Evolutionary conservation across 2,329 filamentous ascomycete species (phyloP).

Genomic region (Neurospora crassa): DNA sequence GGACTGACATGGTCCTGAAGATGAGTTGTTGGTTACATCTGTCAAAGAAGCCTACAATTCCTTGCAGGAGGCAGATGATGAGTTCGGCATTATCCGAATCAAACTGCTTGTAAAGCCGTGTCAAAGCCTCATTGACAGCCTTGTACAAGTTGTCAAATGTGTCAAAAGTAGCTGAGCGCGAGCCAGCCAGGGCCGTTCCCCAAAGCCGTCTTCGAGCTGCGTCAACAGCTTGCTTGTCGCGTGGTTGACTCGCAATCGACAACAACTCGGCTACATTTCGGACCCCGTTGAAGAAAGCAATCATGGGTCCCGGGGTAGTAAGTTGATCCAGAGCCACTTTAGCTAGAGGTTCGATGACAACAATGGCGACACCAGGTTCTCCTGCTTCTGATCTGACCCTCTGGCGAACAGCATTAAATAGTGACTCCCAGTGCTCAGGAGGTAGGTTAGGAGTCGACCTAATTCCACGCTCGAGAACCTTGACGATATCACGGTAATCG

Average conservation of each 20-base stretch:
- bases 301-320: conserved; percentile 12
- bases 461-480: conserved; percentile 56
- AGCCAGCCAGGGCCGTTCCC: conserved; percentile 39
- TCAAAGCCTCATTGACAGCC: conserved; percentile 44
- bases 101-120: conserved; percentile 37
- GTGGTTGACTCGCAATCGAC: conserved; percentile 41
- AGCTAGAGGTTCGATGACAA: conserved; percentile 62
- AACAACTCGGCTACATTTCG: conserved; percentile 34
- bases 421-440: conserved; percentile 35
- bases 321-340: conserved; percentile 37
- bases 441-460: conserved; percentile 38
- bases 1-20: conserved; percentile 43
- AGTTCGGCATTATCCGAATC: conserved; percentile 26
- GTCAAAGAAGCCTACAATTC: conserved; percentile 42
- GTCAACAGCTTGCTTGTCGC: conserved; percentile 54
- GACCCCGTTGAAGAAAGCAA: conserved; percentile 21
- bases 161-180: conserved; percentile 39
- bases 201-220: conserved; percentile 57
- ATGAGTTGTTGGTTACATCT: conserved; percentile 41
- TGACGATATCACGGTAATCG: conserved; percentile 60
- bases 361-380: conserved; percentile 55
- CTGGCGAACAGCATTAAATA: conserved; percentile 48
- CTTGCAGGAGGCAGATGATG: conserved; percentile 37
- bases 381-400: conserved; percentile 55
- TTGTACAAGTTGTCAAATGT: conserved; percentile 59